A percentile compares a stretch with the other conserved stretches of the same genome.
Evolutionary conservation across 495 filamentous ascomycete genomes (phyloP).

Genomic region (Hypoxylon fragiforme): DNA sequence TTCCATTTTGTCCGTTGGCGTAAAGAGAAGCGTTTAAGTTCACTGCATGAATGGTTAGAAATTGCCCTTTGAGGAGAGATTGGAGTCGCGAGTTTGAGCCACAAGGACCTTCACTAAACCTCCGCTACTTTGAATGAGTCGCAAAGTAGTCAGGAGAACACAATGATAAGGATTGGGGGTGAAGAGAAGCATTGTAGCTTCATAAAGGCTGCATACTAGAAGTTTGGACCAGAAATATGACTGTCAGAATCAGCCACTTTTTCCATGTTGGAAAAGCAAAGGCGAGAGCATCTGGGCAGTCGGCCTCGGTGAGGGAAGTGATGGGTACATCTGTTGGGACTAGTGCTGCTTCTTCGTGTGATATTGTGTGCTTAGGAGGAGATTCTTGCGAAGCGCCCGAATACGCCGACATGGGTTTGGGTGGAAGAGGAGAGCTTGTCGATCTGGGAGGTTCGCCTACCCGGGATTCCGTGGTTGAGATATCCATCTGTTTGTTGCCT

Average conservation of each 20-base stretch:
- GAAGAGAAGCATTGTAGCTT: slow-evolving; percentile 42
- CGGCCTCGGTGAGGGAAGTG: slow-evolving; percentile 56
- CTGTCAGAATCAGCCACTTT: slow-evolving; percentile 72
- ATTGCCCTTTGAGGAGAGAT: neutral
- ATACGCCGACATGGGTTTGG: too few species aligned
- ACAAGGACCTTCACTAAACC: too few species aligned
- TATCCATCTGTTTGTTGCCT: neutral
- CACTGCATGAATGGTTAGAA: slow-evolving; percentile 45
- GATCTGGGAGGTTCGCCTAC: neutral
- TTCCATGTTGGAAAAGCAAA: slow-evolving; percentile 62
- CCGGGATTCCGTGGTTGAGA: neutral
- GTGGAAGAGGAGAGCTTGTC: too few species aligned
- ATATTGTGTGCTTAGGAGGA: slow-evolving; percentile 14
- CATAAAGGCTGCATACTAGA: slow-evolving; percentile 49
- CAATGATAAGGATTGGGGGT: neutral
- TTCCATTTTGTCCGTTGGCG: slow-evolving; percentile 62
- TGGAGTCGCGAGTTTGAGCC: too few species aligned
- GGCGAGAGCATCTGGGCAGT: slow-evolving; percentile 66
- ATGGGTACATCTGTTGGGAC: slow-evolving; percentile 19
- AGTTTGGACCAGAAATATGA: slow-evolving; percentile 75
- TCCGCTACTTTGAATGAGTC: too few species aligned
- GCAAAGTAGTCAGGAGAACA: too few species aligned
- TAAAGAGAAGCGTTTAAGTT: slow-evolving; percentile 81
- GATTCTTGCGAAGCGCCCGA: slow-evolving; percentile 3
- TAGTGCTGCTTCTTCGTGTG: slow-evolving; percentile 11